These are phyloP conservation scores for Globisporangium cystogenes DNA, from an alignment of 352 stramenopile genomes.

Conservation along the genomic window DNA sequence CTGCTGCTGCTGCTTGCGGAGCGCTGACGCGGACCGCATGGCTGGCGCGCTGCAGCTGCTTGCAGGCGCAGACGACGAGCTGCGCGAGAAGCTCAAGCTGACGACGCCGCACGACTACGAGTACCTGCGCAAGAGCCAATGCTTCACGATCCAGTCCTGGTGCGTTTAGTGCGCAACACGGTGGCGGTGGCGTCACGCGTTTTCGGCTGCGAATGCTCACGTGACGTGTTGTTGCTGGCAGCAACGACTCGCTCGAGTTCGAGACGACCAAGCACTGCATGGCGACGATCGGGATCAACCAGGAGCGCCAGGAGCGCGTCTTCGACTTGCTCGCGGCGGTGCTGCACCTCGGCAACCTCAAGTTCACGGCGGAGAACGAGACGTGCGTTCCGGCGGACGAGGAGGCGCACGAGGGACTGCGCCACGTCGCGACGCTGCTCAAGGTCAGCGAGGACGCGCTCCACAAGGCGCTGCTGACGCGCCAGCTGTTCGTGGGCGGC, in stretches of 20 bases:
- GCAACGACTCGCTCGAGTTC: constrained; percentile 81
- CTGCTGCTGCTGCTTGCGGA: constrained; percentile 1
- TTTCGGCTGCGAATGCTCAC: background rate
- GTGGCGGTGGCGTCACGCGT: background rate
- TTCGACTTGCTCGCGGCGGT: constrained; percentile 86
- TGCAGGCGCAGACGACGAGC: constrained; percentile 63
- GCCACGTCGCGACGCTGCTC: constrained; percentile 67
- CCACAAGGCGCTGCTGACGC: constrained; percentile 66
- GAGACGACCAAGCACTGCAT: constrained; percentile 79
- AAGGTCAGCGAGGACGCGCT: constrained; percentile 75
- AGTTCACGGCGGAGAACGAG: constrained; percentile 83
- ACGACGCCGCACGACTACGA: constrained; percentile 79
- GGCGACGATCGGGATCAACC: constrained; percentile 83
- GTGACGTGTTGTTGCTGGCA: background rate
- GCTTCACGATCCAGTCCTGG: constrained; percentile 70
- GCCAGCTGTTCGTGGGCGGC: constrained; percentile 82
- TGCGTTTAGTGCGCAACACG: constrained; percentile 11
- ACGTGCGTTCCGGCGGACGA: constrained; percentile 55
- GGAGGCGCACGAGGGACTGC: constrained; percentile 35
- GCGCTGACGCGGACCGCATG: background rate
- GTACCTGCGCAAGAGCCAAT: constrained; percentile 86
- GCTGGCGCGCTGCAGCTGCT: constrained; percentile 47
- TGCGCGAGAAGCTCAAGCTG: constrained; percentile 63
- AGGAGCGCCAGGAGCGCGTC: constrained; percentile 71
- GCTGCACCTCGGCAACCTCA: constrained; percentile 83